Conservation (phyloP, 768 basidiomycete species). For the Amanita rimosa region DNA sequence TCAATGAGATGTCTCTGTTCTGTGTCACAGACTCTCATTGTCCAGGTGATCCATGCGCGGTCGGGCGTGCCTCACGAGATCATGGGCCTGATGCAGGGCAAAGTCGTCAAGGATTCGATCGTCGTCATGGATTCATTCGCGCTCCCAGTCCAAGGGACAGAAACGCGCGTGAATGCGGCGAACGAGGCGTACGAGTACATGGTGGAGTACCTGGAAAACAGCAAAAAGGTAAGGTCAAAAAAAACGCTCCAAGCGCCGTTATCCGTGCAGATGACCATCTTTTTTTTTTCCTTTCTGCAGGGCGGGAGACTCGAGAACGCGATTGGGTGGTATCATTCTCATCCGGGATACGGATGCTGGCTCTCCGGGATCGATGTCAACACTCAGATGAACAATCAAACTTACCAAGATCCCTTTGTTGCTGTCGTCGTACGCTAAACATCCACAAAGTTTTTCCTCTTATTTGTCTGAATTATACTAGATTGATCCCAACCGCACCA, state of each 20-base stretch:
- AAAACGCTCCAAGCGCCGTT: no score
- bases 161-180: conserved; percentile 94
- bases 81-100: conserved; percentile 99
- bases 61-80: conserved; percentile 98
- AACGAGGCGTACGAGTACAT: conserved; percentile 97
- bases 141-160: conserved; percentile 94
- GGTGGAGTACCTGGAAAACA: conserved; percentile 83
- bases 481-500: conserved; percentile 98
- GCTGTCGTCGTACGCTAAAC: conserved; percentile 78
- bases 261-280: conserved; percentile 2
- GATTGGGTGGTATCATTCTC: conserved; percentile 98
- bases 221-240: conserved; percentile 78
- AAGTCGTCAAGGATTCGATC: conserved; percentile 67
- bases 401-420: conserved; percentile 92
- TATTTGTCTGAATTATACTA: conserved; percentile 16
- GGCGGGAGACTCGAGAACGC: conserved; percentile 79
- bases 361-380: conserved; percentile 97
- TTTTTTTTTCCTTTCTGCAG: no score
- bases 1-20: background rate
- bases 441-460: background rate
- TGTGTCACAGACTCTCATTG: conserved; percentile 6
- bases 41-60: conserved; percentile 91
- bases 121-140: conserved; percentile 96
- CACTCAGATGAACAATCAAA: conserved; percentile 93
- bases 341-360: conserved; percentile 99